Evolutionary conservation across 768 basidiomycete species (phyloP).

Genomic region (Auricularia cornea): DNA sequence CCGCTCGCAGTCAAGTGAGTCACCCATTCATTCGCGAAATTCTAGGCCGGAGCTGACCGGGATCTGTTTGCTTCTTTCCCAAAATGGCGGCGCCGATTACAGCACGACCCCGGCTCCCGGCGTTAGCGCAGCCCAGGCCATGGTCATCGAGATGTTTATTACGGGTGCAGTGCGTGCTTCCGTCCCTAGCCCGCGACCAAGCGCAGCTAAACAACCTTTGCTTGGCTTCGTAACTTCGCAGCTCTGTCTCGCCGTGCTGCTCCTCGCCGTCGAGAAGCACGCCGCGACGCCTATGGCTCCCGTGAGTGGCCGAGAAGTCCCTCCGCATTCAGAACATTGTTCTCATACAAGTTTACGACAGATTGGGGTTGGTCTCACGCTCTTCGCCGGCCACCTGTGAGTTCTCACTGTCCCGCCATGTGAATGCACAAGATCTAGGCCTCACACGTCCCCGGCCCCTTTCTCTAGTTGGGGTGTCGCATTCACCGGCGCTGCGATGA

Average conservation of each 20-base stretch:
- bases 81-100: not conserved
- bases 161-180: conserved; percentile 41
- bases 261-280: conserved; percentile 68
- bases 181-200: too few species aligned
- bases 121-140: conserved; percentile 45
- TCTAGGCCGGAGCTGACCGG: not conserved
- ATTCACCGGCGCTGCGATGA: conserved; percentile 57
- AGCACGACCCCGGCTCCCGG: conserved; percentile 35
- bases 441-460: too few species aligned
- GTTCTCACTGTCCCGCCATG: too few species aligned
- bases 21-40: too few species aligned
- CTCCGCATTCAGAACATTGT: not conserved
- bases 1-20: conserved; percentile 45
- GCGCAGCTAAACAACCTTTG: not conserved
- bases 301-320: conserved; percentile 19
- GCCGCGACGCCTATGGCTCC: conserved; percentile 58
- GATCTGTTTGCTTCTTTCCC: not conserved
- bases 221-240: not conserved
- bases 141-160: conserved; percentile 68
- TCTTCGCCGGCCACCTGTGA: conserved; percentile 55
- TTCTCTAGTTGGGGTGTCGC: not conserved
- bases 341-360: not conserved
- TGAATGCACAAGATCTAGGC: too few species aligned
- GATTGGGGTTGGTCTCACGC: conserved; percentile 50
- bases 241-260: conserved; percentile 44